These are phyloP conservation scores for Leccinum truebloodii DNA, from an alignment of 768 basidiomycete species.

Conservation along the genomic window DNA sequence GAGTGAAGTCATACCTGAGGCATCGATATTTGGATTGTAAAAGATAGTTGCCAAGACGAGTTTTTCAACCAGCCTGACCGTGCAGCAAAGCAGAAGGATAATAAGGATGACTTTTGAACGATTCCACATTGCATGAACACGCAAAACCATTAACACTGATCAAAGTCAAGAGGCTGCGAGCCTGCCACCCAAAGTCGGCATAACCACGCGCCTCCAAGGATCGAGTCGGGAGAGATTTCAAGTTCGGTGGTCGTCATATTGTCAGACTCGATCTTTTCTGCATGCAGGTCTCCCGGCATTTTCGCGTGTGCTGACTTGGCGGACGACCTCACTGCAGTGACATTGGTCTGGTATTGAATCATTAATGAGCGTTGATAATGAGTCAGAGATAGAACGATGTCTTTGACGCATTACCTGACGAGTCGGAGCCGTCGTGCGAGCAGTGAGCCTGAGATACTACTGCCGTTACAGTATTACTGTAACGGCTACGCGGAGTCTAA, in stretches of 20 bases:
- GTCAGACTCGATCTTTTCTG: too few species aligned
- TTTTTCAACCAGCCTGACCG: not conserved
- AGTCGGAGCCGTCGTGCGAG: too few species aligned
- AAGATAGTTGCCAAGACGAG: not conserved
- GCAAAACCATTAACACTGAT: not conserved
- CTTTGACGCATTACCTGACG: too few species aligned
- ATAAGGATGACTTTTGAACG: not conserved
- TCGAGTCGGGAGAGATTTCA: not conserved
- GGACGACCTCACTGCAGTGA: not conserved
- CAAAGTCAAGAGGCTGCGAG: not conserved
- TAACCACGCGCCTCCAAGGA: not conserved
- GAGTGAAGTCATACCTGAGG: too few species aligned
- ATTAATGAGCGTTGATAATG: not conserved
- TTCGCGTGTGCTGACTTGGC: not conserved
- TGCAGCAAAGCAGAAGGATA: not conserved
- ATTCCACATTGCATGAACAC: not conserved
- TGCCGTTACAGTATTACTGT: too few species aligned
- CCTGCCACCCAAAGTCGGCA: not conserved
- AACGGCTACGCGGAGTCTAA: too few species aligned
- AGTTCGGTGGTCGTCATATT: not conserved
- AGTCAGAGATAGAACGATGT: too few species aligned
- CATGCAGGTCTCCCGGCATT: too few species aligned
- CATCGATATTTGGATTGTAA: too few species aligned
- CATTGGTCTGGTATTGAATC: not conserved
- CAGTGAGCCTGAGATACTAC: too few species aligned